Evolutionary conservation across 2,329 filamentous ascomycete genomes (phyloP).

Genomic region (Aspergillus transmontanensis): DNA sequence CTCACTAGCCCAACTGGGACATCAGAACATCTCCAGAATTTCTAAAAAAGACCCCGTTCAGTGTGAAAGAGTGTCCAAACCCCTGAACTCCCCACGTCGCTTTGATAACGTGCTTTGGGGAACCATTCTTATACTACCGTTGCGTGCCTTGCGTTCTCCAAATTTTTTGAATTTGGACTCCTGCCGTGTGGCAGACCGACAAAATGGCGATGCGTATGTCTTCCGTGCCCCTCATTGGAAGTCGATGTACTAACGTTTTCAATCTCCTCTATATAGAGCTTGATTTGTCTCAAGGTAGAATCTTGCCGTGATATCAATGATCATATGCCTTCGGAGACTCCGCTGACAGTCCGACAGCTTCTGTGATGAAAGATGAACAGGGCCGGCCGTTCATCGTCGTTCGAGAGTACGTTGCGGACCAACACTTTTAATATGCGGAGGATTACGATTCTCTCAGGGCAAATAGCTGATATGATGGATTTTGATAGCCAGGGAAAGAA

Average conservation of each 20-base stretch:
- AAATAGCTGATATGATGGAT: constrained; percentile 13
- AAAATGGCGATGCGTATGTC: constrained; percentile 53
- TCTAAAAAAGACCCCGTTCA: constrained; percentile 28
- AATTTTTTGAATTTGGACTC: constrained; percentile 14
- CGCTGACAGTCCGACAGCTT: constrained; percentile 50
- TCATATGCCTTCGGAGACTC: constrained; percentile 22
- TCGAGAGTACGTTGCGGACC: constrained; percentile 72
- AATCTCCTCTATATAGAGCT: constrained; percentile 39
- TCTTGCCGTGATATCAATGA: constrained; percentile 9
- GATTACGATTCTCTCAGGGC: neutral
- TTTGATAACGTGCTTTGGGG: constrained; percentile 13
- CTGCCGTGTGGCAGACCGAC: constrained; percentile 40
- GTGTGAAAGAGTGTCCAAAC: constrained; percentile 24
- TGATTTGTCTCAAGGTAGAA: constrained; percentile 51
- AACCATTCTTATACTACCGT: constrained; percentile 12
- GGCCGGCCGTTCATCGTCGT: constrained; percentile 97
- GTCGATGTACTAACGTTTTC: constrained; percentile 28
- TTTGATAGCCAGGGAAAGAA: constrained; percentile 83
- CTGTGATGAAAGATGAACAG: constrained; percentile 94
- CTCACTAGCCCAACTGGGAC: constrained; percentile 39
- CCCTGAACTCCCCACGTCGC: constrained; percentile 26
- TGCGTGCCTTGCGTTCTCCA: constrained; percentile 13
- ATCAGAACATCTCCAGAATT: constrained; percentile 36
- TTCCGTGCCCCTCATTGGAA: constrained; percentile 39
- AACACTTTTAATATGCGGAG: constrained; percentile 5